phyloP scores from a whole-genome alignment of 352 stramenopile genomes.

The Pythium insidiosum region DNA sequence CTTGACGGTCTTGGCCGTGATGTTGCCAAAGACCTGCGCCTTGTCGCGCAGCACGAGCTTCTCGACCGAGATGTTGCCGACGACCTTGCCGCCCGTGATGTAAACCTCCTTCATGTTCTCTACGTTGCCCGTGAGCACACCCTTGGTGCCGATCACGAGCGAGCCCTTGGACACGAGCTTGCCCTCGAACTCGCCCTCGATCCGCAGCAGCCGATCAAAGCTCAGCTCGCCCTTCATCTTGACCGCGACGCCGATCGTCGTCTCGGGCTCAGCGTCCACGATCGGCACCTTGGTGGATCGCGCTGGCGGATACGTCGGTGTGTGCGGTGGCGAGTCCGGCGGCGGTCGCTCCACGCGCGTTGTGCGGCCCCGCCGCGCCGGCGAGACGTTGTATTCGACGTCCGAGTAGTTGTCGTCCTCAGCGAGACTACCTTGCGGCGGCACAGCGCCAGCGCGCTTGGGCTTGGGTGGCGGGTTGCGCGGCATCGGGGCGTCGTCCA shows the following conservation, averaged over 20 bases:
- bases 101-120: conserved; percentile 87
- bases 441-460: conserved; percentile 55
- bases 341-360: conserved; percentile 31
- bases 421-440: conserved; percentile 12
- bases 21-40: conserved; percentile 84
- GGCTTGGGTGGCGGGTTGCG: conserved; percentile 64
- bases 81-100: conserved; percentile 75
- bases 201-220: conserved; percentile 83
- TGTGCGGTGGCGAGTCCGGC: conserved; percentile 43
- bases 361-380: conserved; percentile 53
- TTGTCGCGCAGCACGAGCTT: conserved; percentile 82
- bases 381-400: conserved; percentile 46
- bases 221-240: conserved; percentile 88
- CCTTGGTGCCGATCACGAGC: conserved; percentile 78
- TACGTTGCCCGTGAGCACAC: conserved; percentile 71
- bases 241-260: conserved; percentile 69
- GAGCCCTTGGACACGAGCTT: conserved; percentile 85
- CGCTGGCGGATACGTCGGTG: conserved; percentile 41
- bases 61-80: conserved; percentile 83
- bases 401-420: conserved; percentile 63
- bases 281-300: conserved; percentile 53
- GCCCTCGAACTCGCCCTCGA: conserved; percentile 88
- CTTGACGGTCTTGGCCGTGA: conserved; percentile 84
- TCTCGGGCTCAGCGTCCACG: conserved; percentile 71
- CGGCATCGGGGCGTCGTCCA: conserved; percentile 44